Base-by-base conservation (phyloP, 768 basidiomycete genomes). In the Boletus rubroflammeus region DNA sequence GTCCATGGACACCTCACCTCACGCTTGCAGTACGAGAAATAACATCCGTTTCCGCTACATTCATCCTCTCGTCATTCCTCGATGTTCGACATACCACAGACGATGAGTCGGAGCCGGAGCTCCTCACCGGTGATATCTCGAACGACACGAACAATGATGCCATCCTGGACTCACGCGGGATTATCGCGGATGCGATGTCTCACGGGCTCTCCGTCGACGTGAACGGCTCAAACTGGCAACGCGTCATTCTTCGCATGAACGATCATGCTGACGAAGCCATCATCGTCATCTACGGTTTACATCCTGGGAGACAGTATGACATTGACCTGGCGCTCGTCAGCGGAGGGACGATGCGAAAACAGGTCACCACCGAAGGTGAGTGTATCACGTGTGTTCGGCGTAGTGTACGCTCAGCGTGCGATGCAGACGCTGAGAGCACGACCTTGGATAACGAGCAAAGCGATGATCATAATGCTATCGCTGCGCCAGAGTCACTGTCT, bases 281-380 rank as follows among this genome's bases (percentile, higher is more conserved):
- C 52, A 91, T 97, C 49, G 90, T 96, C 54, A 82, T 98, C 26
- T 94, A 93, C 55, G 92, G 91, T 1, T 77, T 98, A 43, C 81
- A 89, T 75, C 93, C 93, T 4, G 90, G 90, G 2, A 80, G 90
- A 52, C 89, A 91, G 66, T 97, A 97, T 62, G 93, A 97, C 63
- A 85, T 97, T 48, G 90, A 93, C 63, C 75, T 97, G 11, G 85
- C 80, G 2, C 78, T 95, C 26, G 83, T 86, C 5, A 82, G 83
- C 9, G 78, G 78, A 6, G 85, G 83, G 25, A 76, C 81, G 59
- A 73, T 88, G 23, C 75, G 81, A 36, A 79, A 78, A 50, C 84
- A 86, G 62, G 82, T 93, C 55, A 82, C 81, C 0, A 89, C 88
- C 0, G 85, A 85, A 67, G 79, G 79, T 81, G 62, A 51, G 76